Evolutionary conservation across 2,329 filamentous ascomycete genomes (phyloP).

Genomic region (Exophiala lecanii-corni): DNA sequence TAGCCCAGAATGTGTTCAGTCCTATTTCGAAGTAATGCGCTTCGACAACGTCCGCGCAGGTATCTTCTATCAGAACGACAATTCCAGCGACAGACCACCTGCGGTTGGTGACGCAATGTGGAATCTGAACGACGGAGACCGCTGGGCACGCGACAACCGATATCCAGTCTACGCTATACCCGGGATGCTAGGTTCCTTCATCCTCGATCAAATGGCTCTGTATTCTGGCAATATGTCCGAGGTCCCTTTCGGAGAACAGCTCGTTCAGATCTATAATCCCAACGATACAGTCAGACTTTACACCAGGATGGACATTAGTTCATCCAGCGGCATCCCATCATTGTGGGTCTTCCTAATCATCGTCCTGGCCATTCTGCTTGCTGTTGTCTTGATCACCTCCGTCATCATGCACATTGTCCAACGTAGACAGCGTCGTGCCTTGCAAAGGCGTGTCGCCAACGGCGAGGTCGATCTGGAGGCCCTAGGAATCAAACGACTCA

Average conservation of each 20-base stretch:
- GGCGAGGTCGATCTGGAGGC: constrained; percentile 84
- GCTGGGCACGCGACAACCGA: constrained; percentile 66
- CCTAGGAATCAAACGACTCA: constrained; percentile 76
- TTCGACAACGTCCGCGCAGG: constrained; percentile 59
- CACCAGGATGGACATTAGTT: constrained; percentile 26
- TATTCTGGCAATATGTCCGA: constrained; percentile 71
- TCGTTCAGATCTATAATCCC: constrained; percentile 36
- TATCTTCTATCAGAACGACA: constrained; percentile 51
- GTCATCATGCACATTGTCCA: constrained; percentile 74
- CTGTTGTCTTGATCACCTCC: constrained; percentile 64
- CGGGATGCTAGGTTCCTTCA: constrained; percentile 57
- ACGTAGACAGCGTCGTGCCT: constrained; percentile 59
- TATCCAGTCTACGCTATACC: constrained; percentile 83
- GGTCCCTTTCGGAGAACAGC: constrained; percentile 25
- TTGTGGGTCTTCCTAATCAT: constrained; percentile 74
- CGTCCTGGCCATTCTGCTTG: constrained; percentile 66
- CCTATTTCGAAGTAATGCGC: constrained; percentile 62
- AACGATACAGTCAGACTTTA: constrained; percentile 49
- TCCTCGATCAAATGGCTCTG: constrained; percentile 66
- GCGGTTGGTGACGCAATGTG: constrained; percentile 60
- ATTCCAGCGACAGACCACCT: constrained; percentile 57
- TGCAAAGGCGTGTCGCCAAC: constrained; percentile 65
- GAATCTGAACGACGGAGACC: constrained; percentile 63
- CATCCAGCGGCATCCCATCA: constrained; percentile 60
- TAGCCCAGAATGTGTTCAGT: constrained; percentile 63